Percentiles rank a stretch among this genome's conserved stretches.
phyloP scores from a whole-genome alignment of 257 asterid species.

The Solanum okadae region DNA sequence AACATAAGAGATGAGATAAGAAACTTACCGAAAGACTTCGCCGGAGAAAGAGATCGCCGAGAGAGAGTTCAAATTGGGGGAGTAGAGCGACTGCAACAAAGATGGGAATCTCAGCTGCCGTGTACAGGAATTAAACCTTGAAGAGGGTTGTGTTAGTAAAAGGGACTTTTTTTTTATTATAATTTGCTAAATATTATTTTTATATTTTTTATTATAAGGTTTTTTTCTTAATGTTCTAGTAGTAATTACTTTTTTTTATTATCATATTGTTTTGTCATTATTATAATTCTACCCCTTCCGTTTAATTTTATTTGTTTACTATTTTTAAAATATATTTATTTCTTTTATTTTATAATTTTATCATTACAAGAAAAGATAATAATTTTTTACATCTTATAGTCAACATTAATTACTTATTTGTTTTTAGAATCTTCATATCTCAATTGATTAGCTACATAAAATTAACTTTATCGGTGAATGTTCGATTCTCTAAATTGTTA shows the following conservation, averaged over 20 bases:
- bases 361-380: too few relatives aligned
- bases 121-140: neutral
- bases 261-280: accelerated
- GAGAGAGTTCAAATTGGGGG: neutral
- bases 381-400: too few relatives aligned
- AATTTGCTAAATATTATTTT: neutral
- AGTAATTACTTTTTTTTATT: neutral
- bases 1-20: neutral
- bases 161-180: neutral
- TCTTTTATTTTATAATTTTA: too few relatives aligned
- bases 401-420: too few relatives aligned
- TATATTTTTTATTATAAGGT: neutral
- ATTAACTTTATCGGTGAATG: too few relatives aligned
- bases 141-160: neutral
- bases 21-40: neutral
- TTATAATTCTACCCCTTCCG: neutral
- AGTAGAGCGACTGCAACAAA: neutral
- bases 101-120: neutral
- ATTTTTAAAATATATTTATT: too few relatives aligned
- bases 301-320: too few relatives aligned
- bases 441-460: too few relatives aligned
- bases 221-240: neutral
- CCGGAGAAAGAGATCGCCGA: neutral
- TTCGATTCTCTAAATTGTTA: too few relatives aligned
- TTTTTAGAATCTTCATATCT: too few relatives aligned